phyloP scores from a whole-genome alignment of 2,329 filamentous ascomycete species.

The Xylaria sp. region DNA sequence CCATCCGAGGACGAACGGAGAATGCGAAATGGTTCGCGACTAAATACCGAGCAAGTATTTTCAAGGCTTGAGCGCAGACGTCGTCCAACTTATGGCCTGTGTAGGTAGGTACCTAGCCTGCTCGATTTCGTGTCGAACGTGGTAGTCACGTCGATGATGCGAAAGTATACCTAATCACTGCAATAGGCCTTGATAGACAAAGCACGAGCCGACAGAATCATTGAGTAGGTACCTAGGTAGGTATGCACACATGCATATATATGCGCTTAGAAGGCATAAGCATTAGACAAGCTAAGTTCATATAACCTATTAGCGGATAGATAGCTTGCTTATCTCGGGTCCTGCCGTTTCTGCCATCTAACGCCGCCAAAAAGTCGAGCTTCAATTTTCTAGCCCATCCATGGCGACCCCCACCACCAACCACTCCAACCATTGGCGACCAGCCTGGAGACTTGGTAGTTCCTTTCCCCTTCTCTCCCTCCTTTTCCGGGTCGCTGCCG shows the following conservation, averaged over 20 bases:
- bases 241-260: too few species aligned
- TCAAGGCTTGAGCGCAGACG: background rate
- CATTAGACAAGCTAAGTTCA: too few species aligned
- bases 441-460: conserved; percentile 5
- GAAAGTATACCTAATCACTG: background rate
- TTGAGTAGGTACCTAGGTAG: too few species aligned
- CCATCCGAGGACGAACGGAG: background rate
- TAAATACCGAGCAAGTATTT: background rate
- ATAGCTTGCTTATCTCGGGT: background rate
- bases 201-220: background rate
- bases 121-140: background rate
- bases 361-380: conserved; percentile 59
- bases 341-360: conserved; percentile 52
- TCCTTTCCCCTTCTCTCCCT: background rate
- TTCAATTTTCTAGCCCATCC: conserved; percentile 38
- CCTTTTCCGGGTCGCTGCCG: conserved; percentile 7
- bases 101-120: background rate
- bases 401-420: conserved; percentile 20
- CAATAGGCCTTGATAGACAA: background rate
- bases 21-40: background rate
- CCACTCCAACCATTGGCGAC: conserved; percentile 5
- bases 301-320: too few species aligned
- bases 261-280: too few species aligned
- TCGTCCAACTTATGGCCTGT: background rate
- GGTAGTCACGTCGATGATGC: background rate